Evolutionary conservation across 1,284 basidiomycete species (phyloP).

Genomic region (Cryptococcus sp.): DNA sequence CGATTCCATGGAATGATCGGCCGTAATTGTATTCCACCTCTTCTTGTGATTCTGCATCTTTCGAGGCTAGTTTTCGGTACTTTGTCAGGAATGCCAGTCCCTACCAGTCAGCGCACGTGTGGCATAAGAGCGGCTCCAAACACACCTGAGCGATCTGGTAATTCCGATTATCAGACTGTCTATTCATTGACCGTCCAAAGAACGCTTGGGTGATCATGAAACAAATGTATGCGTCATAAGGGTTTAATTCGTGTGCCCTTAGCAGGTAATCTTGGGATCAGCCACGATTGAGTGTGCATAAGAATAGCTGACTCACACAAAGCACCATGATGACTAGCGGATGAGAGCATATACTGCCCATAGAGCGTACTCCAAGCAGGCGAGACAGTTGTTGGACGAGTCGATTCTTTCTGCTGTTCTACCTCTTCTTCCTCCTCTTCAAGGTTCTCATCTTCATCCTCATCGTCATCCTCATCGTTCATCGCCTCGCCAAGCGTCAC

Average conservation of each 20-base stretch:
- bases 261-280: constrained; percentile 69
- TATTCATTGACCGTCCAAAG: constrained; percentile 81
- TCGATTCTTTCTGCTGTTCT: neutral
- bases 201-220: constrained; percentile 77
- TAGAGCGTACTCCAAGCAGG: constrained; percentile 75
- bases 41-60: constrained; percentile 50
- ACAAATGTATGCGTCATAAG: constrained; percentile 78
- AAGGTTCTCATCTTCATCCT: constrained; percentile 4
- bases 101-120: constrained; percentile 47
- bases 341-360: constrained; percentile 76
- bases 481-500: constrained; percentile 12
- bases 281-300: neutral
- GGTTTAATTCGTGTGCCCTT: constrained; percentile 78
- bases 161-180: constrained; percentile 90
- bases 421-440: constrained; percentile 10
- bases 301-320: constrained; percentile 61
- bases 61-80: constrained; percentile 60
- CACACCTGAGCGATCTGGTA: constrained; percentile 70
- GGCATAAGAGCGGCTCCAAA: too few species aligned
- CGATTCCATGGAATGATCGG: constrained; percentile 82
- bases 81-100: constrained; percentile 74
- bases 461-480: constrained; percentile 4
- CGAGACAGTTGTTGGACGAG: constrained; percentile 64
- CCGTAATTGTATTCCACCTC: constrained; percentile 93
- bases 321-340: constrained; percentile 83